These are phyloP conservation scores for Pseudogymnoascus sp. DNA, from an alignment of 2,329 filamentous ascomycete species.

Conservation along the genomic window DNA sequence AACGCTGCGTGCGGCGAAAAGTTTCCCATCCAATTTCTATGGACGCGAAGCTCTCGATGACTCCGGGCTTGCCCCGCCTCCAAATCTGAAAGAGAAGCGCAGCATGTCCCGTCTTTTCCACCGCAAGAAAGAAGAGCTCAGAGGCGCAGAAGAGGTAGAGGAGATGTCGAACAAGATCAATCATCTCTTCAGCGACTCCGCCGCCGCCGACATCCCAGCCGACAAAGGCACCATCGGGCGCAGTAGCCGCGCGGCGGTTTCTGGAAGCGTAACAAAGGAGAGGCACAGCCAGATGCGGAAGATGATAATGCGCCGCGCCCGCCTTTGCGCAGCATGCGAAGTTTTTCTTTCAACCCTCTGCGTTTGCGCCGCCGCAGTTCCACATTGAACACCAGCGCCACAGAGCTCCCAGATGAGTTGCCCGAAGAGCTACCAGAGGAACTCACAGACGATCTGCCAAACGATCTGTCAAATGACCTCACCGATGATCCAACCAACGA, in stretches of 20 bases:
- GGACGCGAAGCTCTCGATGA: background rate
- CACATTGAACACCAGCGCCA: too few species aligned
- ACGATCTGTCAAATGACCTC: background rate
- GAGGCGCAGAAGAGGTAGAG: background rate
- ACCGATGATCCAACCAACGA: background rate
- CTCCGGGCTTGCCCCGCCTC: background rate
- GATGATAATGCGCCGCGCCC: background rate
- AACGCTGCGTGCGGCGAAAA: background rate
- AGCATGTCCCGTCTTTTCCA: background rate
- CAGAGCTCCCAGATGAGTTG: too few species aligned
- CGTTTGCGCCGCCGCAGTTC: constrained; percentile 28
- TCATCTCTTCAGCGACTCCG: background rate
- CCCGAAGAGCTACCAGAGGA: background rate
- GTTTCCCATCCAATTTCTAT: background rate
- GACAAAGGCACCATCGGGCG: background rate
- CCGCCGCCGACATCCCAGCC: background rate
- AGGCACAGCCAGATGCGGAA: background rate
- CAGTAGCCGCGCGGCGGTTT: background rate
- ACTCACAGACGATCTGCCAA: constrained; percentile 16
- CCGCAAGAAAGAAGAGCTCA: background rate
- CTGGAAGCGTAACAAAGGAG: background rate
- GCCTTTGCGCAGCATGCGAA: background rate
- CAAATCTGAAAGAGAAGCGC: background rate
- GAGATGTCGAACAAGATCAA: background rate
- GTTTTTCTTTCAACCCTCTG: constrained; percentile 12